Percentiles rank a stretch among this genome's conserved stretches.
Conservation (phyloP, 345 rosid genomes). For the Camelina neglecta region DNA sequence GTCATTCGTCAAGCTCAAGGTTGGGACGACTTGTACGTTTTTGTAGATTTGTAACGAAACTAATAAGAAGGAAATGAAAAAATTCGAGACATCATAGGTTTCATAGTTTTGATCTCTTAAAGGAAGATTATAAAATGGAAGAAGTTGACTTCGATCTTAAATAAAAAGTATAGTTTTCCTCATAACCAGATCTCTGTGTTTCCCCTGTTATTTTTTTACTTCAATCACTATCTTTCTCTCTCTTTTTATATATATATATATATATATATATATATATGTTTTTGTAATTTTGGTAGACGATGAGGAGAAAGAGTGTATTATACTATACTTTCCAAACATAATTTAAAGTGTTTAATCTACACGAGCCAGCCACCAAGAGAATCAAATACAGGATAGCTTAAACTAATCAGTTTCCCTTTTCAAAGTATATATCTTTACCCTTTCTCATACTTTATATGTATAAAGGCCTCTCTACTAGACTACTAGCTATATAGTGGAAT, state of each 20-base stretch:
- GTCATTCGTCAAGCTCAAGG: background rate
- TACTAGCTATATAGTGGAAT: background rate
- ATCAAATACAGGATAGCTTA: slow-evolving; percentile 17
- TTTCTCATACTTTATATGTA: slow-evolving; percentile 32
- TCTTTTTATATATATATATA: background rate
- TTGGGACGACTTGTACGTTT: slow-evolving; percentile 7
- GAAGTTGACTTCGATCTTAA: slow-evolving; percentile 29
- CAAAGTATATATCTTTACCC: background rate
- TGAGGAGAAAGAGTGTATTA: slow-evolving; percentile 16
- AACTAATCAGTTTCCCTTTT: slow-evolving; percentile 3
- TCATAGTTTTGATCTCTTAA: background rate
- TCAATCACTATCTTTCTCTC: slow-evolving; percentile 34
- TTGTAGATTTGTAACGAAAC: slow-evolving; percentile 22
- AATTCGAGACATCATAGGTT: background rate
- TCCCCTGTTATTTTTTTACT: slow-evolving; percentile 1
- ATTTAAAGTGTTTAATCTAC: slow-evolving; percentile 22
- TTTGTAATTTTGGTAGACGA: slow-evolving; percentile 5
- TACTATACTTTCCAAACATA: slow-evolving; percentile 7
- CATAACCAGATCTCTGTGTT: slow-evolving; percentile 10
- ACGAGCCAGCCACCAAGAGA: slow-evolving; percentile 31
- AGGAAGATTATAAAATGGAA: background rate
- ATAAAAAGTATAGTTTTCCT: background rate
- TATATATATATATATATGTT: background rate
- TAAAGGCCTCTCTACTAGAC: slow-evolving; percentile 12
- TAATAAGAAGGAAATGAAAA: too few species aligned